These are phyloP conservation scores for Spergularia marina DNA, from an alignment of 148 eudicot genomes.

Conservation along the genomic window DNA sequence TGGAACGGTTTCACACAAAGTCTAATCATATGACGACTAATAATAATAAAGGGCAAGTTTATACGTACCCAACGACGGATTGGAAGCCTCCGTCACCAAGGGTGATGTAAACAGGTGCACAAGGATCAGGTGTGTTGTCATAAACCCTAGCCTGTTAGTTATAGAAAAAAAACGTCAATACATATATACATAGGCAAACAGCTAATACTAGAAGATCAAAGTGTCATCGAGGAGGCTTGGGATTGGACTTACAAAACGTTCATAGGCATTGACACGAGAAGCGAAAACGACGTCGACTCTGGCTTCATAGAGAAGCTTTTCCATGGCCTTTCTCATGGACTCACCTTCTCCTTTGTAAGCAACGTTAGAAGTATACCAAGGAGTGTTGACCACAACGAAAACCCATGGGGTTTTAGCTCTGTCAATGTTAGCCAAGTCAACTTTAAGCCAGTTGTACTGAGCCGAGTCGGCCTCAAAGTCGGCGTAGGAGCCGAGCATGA, in stretches of 20 bases:
- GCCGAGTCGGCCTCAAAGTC: constrained; percentile 56
- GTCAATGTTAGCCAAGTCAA: constrained; percentile 47
- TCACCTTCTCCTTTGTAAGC: constrained; percentile 90
- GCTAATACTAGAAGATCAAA: not conserved
- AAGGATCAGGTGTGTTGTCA: constrained; percentile 54
- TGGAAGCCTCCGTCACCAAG: constrained; percentile 92
- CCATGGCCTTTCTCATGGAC: constrained; percentile 74
- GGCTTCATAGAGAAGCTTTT: constrained; percentile 47
- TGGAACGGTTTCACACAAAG: too few relatives aligned
- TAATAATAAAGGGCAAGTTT: not conserved
- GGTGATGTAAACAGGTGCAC: constrained; percentile 78
- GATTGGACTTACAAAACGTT: constrained; percentile 67
- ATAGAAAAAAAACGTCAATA: not conserved
- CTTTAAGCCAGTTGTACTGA: constrained; percentile 70
- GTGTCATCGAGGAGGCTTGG: not conserved
- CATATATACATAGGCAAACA: not conserved
- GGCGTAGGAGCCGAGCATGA: constrained; percentile 72
- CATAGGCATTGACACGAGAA: constrained; percentile 90
- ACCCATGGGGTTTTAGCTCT: constrained; percentile 71
- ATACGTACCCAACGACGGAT: constrained; percentile 59
- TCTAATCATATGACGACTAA: too few relatives aligned
- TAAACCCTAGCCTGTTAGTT: constrained; percentile 40
- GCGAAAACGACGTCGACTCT: constrained; percentile 72
- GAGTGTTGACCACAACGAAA: constrained; percentile 60
- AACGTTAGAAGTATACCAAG: constrained; percentile 75